These are phyloP conservation scores for Cercophora samala DNA, from an alignment of 495 filamentous ascomycete species.

Conservation along the genomic window DNA sequence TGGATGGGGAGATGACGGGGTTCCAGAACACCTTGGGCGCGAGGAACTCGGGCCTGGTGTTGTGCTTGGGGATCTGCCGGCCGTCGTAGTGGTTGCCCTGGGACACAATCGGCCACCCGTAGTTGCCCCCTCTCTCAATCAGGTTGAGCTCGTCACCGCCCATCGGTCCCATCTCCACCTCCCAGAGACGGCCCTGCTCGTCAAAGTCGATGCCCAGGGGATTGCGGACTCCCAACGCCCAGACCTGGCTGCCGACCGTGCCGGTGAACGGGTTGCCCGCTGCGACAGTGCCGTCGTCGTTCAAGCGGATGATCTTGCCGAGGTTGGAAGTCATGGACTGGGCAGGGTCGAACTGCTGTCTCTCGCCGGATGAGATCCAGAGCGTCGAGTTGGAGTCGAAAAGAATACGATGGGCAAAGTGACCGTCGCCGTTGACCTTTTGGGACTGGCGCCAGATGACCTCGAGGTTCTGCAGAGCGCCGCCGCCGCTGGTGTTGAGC, in stretches of 20 bases:
- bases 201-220: slow-evolving; percentile 40
- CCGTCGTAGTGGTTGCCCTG: slow-evolving; percentile 38
- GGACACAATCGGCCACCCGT: slow-evolving; percentile 38
- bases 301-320: slow-evolving; percentile 36
- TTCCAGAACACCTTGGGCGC: slow-evolving; percentile 39
- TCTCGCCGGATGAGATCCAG: slow-evolving; percentile 39
- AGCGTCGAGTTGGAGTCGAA: slow-evolving; percentile 31
- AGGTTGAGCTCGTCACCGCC: slow-evolving; percentile 41
- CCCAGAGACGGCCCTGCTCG: slow-evolving; percentile 37
- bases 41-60: slow-evolving; percentile 34
- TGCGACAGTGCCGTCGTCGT: slow-evolving; percentile 36
- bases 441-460: slow-evolving; percentile 40
- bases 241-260: slow-evolving; percentile 31
- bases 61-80: slow-evolving; percentile 33
- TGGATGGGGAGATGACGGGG: slow-evolving; percentile 37
- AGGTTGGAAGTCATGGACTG: slow-evolving; percentile 39
- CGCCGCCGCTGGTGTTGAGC: slow-evolving; percentile 34
- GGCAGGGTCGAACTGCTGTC: slow-evolving; percentile 35
- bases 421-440: slow-evolving; percentile 29
- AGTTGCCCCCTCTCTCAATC: slow-evolving; percentile 36
- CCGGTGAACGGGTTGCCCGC: slow-evolving; percentile 38
- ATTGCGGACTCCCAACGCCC: slow-evolving; percentile 37
- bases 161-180: slow-evolving; percentile 41
- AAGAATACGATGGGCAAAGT: slow-evolving; percentile 35
- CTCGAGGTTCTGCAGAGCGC: slow-evolving; percentile 32